Conservation (phyloP, 345 rosid species). For the Hibiscus tridactylites region DNA sequence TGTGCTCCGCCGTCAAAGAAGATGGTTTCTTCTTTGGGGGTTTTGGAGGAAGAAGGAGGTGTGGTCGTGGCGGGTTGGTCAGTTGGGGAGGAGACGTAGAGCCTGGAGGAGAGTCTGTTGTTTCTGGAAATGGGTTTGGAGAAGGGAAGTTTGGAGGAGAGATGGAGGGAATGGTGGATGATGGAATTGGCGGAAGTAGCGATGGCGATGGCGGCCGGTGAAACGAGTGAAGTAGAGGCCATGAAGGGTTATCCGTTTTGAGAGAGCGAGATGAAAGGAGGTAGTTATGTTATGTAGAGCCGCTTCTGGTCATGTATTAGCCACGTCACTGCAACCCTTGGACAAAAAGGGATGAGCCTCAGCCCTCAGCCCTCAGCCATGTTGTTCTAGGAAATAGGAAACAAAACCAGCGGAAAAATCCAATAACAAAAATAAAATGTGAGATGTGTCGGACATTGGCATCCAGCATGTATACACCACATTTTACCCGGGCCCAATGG, state of each 20-base stretch:
- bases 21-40: conserved; percentile 50
- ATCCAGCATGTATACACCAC: too few species aligned
- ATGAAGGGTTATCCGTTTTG: conserved; percentile 22
- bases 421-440: too few species aligned
- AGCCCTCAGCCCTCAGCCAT: too few species aligned
- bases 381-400: too few species aligned
- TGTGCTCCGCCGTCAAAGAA: conserved; percentile 93
- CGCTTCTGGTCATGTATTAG: conserved; percentile 10
- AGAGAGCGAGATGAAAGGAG: background rate
- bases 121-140: background rate
- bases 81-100: conserved; percentile 46
- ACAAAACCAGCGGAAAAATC: too few species aligned
- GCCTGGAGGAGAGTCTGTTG: conserved; percentile 27
- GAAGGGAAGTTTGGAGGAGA: conserved; percentile 16
- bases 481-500: too few species aligned
- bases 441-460: too few species aligned
- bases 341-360: too few species aligned
- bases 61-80: conserved; percentile 30
- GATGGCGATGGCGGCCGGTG: conserved; percentile 13
- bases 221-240: conserved; percentile 29
- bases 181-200: conserved; percentile 10
- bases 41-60: conserved; percentile 20
- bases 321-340: conserved; percentile 12
- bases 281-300: conserved; percentile 1
- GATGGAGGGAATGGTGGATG: conserved; percentile 13